Evolutionary conservation across 2,329 filamentous ascomycete species (phyloP).

Genomic region (Furcasterigmium furcatum): DNA sequence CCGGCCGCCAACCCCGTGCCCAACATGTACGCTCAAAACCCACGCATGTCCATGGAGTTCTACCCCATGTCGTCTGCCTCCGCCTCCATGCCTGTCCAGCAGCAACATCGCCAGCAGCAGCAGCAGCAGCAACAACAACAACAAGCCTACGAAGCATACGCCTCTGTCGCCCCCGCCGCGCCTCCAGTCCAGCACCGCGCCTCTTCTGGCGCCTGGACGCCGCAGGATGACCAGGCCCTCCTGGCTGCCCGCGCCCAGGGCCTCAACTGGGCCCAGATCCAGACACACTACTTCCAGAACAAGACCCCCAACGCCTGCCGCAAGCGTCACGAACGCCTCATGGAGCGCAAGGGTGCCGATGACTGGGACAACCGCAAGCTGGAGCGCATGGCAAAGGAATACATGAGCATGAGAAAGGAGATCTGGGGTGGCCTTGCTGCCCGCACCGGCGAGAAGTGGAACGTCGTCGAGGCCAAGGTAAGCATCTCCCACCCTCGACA

Average conservation of each 20-base stretch:
- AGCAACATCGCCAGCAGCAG: conserved; percentile 13
- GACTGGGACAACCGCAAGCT: conserved; percentile 78
- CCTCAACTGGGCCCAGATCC: conserved; percentile 82
- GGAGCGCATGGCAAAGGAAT: conserved; percentile 71
- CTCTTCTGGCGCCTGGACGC: conserved; percentile 68
- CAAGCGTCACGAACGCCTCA: conserved; percentile 81
- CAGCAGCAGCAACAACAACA: conserved; percentile 4
- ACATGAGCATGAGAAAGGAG: conserved; percentile 75
- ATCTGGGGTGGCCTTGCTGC: conserved; percentile 77
- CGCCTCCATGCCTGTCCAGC: conserved; percentile 28
- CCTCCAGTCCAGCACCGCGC: conserved; percentile 44
- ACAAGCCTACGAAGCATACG: conserved; percentile 35
- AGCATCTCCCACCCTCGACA: conserved; percentile 11
- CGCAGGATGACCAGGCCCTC: conserved; percentile 71
- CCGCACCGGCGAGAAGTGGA: conserved; percentile 82
- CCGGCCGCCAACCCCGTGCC: conserved; percentile 32
- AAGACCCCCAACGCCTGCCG: conserved; percentile 84
- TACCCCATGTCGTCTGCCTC: conserved; percentile 32
- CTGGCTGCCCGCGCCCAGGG: conserved; percentile 69
- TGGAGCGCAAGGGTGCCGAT: conserved; percentile 71
- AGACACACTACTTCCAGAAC: conserved; percentile 68
- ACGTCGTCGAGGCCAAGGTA: conserved; percentile 62
- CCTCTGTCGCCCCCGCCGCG: conserved; percentile 26
- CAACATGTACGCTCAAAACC: conserved; percentile 32
- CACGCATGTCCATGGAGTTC: conserved; percentile 38